These are phyloP conservation scores for Auxenochlorella pyrenoidosa DNA, from an alignment of 139 green algal species.

Conservation along the genomic window DNA sequence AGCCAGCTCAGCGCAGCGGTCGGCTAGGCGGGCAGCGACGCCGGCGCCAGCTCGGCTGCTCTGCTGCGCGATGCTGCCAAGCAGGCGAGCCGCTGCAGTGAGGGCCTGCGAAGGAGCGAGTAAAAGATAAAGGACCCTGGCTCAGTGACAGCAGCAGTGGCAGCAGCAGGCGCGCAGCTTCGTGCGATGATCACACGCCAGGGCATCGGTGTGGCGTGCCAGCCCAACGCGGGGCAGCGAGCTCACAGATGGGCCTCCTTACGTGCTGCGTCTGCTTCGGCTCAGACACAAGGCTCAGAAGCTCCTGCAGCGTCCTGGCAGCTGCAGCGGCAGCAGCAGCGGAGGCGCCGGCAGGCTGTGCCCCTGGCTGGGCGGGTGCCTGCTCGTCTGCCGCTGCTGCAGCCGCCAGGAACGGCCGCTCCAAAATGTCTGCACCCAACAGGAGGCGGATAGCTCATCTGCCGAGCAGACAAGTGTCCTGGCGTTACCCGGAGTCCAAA, in stretches of 20 bases:
- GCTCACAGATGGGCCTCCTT: background rate
- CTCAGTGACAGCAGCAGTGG: too few relatives aligned
- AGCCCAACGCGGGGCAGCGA: too few relatives aligned
- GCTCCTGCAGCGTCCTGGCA: background rate
- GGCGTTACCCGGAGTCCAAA: too few relatives aligned
- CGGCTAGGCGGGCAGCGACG: background rate
- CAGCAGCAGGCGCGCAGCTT: too few relatives aligned
- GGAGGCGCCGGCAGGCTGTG: background rate
- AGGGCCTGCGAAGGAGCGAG: conserved; percentile 11
- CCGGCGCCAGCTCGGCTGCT: background rate
- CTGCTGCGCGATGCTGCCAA: background rate
- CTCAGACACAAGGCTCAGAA: background rate
- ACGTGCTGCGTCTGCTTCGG: conserved; percentile 13
- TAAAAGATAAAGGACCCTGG: background rate
- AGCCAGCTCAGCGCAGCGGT: conserved; percentile 3
- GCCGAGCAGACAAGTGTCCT: too few relatives aligned
- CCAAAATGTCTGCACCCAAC: background rate
- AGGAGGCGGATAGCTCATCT: background rate
- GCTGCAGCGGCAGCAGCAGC: background rate
- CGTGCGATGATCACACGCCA: too few relatives aligned
- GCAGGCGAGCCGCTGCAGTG: background rate
- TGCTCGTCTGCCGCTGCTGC: background rate
- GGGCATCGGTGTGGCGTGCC: too few relatives aligned
- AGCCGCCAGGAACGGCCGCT: background rate
- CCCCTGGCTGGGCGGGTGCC: background rate